Base-by-base conservation (phyloP, 345 rosid genomes). In the Camelina hispida region DNA sequence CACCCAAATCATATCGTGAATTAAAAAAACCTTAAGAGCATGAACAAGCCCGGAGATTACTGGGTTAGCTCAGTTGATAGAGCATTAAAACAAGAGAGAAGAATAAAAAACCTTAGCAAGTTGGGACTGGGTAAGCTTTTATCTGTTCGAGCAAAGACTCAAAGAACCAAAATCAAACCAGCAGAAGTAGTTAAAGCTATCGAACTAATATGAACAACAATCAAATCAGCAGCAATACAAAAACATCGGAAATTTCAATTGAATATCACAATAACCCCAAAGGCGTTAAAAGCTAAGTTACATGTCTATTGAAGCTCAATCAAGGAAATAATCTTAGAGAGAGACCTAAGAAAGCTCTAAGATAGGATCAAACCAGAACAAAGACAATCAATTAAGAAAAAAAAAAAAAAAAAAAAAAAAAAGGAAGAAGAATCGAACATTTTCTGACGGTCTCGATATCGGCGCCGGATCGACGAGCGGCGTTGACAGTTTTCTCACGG, bases 381-480 rank as follows among this genome's bases (percentile, higher is more conserved):
- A 74, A 3, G 16, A 75, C 1, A 7, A 8, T 0, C 5, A 28
- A 28, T 28, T 4, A 28, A 28, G 28, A 28, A 7, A 25, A 51
- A 10, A 18, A 56, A 0, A 20, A 9, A 46, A 1, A n/a, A n/a
- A 28, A 7, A 25, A 51, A 10, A 18, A 56, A 0, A 20, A 9
- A 46, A 1, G 28, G 4, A 62, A 2, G 17, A 30, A 14, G 18
- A 72, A 85, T 34, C 91, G 69, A 70, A 88, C 93, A 82, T 85
- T 91, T 88, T 68, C 78, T 83, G 58, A 88, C 25, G 74, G 93
- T 68, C 48, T 91, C 96, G 79, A 91, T 87, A 62, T 88, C 90
- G 53, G 90, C 96, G 37, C 96, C 96, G 42, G 89, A 14, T 11
- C 97, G 89, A 25, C 94, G 92, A 64, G 97, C 97, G 77, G 92